These are phyloP conservation scores for Apodospora peruviana DNA, from an alignment of 495 filamentous ascomycete species.

Conservation along the genomic window DNA sequence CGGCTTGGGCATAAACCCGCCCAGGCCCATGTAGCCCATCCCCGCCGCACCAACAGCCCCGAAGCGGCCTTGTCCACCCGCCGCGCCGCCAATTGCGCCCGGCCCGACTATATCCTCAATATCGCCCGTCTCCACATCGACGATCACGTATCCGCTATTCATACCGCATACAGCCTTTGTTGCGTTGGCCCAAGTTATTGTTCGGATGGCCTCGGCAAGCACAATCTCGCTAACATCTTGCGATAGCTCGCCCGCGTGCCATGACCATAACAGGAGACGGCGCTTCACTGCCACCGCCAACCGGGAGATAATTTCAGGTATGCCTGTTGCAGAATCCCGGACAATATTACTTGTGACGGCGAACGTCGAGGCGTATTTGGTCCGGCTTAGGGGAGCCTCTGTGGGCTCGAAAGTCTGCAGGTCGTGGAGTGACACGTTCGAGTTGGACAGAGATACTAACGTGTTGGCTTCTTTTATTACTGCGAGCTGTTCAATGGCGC, in stretches of 20 bases:
- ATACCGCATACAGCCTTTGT: slow-evolving; percentile 81
- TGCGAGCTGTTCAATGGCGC: slow-evolving; percentile 86
- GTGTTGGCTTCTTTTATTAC: slow-evolving; percentile 91
- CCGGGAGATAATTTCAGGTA: slow-evolving; percentile 83
- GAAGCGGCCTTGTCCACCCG: slow-evolving; percentile 60
- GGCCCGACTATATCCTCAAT: slow-evolving; percentile 74
- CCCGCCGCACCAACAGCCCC: slow-evolving; percentile 55
- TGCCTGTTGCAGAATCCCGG: slow-evolving; percentile 76
- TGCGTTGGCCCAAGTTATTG: slow-evolving; percentile 82
- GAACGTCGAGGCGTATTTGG: slow-evolving; percentile 83
- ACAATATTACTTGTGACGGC: slow-evolving; percentile 92
- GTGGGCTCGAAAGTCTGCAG: slow-evolving; percentile 74
- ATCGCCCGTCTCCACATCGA: slow-evolving; percentile 69
- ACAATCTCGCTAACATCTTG: slow-evolving; percentile 68
- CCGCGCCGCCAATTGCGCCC: slow-evolving; percentile 63
- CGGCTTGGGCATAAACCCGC: slow-evolving; percentile 83
- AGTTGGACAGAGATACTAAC: slow-evolving; percentile 84
- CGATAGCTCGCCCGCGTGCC: slow-evolving; percentile 88
- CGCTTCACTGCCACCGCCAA: slow-evolving; percentile 90
- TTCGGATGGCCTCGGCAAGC: slow-evolving; percentile 72
- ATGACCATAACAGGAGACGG: slow-evolving; percentile 84
- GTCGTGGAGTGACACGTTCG: slow-evolving; percentile 81
- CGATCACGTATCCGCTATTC: slow-evolving; percentile 80
- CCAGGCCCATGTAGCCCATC: slow-evolving; percentile 95
- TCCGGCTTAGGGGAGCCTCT: slow-evolving; percentile 60